Base-by-base conservation (phyloP, 371 early-diverging fungal species). In the Mucor plumbeus region DNA sequence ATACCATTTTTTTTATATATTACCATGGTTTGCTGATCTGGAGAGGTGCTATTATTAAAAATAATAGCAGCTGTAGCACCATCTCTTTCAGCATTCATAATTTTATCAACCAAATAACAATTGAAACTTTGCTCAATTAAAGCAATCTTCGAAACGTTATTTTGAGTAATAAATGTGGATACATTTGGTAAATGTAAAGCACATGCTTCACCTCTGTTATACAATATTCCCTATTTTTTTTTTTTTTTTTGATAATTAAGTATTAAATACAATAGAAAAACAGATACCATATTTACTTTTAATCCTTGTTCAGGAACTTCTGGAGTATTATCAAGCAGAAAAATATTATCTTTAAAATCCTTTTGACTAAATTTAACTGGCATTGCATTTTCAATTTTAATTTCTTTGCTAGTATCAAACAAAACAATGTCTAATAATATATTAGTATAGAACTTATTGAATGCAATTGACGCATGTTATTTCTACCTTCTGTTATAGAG, bases 51-150 rank as follows among this genome's bases (percentile, higher is more conserved):
- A 44, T 78, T 74, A 41, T 74, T 59, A 43, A 70, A 78, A 6
- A 80, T 61, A 33, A 80, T 70, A 0, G 67, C 78, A 14, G 69
- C 78, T 33, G 43, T 56, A 9, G 81, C 81, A 10, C 76, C 76
- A 43, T 76, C 76, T 38, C 59, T 35, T 40, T 78, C 70, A 7
- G 74, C 78, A 56, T 64, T 56, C 15, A 63, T 33, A 1, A 80
- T 43, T 41, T 78, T 78, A 34, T 76, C 71, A 5, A 48, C 60
- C 56, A 80, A 70, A 43, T 57, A 64, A 44, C 81, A 80, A 11
- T 38, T 44, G 11, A 36, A 54, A 11, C 74, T 73, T 5, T 72
- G 70, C 21, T 67, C 59, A 14, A 76, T 72, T 9, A 79, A 40
- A 1, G 74, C 77, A 14, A 79, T 66, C 15, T 58, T 71, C 31